phyloP scores from a whole-genome alignment of 495 filamentous ascomycete species.

The Zalerion maritima region DNA sequence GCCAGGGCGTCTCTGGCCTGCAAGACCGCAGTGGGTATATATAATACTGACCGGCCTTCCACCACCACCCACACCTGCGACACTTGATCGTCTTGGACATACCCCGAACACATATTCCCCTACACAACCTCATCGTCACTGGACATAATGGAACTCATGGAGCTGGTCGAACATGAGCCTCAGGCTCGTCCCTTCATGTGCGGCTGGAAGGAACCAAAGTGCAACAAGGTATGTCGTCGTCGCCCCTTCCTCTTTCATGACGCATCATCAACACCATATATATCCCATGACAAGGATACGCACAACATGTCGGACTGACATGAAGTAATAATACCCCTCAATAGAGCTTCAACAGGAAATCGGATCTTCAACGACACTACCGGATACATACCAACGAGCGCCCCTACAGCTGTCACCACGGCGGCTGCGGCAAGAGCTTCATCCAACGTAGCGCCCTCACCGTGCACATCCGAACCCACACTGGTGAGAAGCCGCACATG shows the following conservation, averaged over 20 bases:
- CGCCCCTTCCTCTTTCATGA: not conserved
- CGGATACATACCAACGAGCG: slow-evolving; percentile 85
- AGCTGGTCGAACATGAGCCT: slow-evolving; percentile 38
- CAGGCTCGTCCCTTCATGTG: slow-evolving; percentile 37
- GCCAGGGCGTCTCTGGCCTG: slow-evolving; percentile 1
- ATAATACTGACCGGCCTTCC: too few species aligned
- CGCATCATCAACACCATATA: not conserved
- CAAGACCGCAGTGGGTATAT: slow-evolving; percentile 22
- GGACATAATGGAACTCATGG: slow-evolving; percentile 37
- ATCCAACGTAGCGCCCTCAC: slow-evolving; percentile 81
- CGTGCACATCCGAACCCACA: slow-evolving; percentile 76
- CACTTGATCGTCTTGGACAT: slow-evolving; percentile 9
- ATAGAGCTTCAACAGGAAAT: slow-evolving; percentile 87
- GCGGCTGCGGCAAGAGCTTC: slow-evolving; percentile 73
- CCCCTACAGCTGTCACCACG: slow-evolving; percentile 57
- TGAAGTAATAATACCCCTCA: slow-evolving; percentile 11
- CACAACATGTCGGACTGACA: not conserved
- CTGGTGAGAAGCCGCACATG: slow-evolving; percentile 77
- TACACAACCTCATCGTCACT: slow-evolving; percentile 6
- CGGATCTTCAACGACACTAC: slow-evolving; percentile 75
- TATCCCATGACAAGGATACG: slow-evolving; percentile 1
- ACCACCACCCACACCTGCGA: slow-evolving; percentile 15
- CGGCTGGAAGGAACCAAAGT: slow-evolving; percentile 35
- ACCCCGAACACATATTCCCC: slow-evolving; percentile 12
- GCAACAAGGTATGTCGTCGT: slow-evolving; percentile 31